Base-by-base conservation (phyloP, 2,329 filamentous ascomycete genomes). In the Aschersonia sp. region DNA sequence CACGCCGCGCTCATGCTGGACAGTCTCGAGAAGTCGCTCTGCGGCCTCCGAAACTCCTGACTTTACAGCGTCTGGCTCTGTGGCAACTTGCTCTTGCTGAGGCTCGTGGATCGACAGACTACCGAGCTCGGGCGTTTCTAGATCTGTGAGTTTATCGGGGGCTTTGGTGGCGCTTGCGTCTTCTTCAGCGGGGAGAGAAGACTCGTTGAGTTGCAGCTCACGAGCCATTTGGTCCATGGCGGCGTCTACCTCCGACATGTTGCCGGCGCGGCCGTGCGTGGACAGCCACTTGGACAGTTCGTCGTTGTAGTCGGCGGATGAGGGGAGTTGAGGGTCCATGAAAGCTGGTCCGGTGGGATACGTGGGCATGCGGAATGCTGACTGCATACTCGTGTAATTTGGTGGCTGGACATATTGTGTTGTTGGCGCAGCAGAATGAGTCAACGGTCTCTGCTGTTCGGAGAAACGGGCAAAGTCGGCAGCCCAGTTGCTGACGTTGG, bases 271-370 rank as follows among this genome's bases (percentile, higher is more conserved):
- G 28, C 61, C 58, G 43, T 71, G 62, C 10, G 48, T 56, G 0
- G 62, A 59, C 61, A 70, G 65, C 68, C 68, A 71, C 30, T 56
- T 58, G 5, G 60, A 58, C 61, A 71, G 66, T 42, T 71, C 66
- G 40, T 61, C 52, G 45, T 68, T 61, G 35, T 70, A 68, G n/a
- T 68, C 64, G 10, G 59, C 2, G 20, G 20, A 20, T 20, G 20
- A 20, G 20, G 20, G 20, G 20, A 20, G 20, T 20, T 20, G 20
- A 20, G 20, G 20, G 20, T 20, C 20, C 20, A 20, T 20, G 20
- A 20, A 20, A 2, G 35, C 54, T 58, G 0, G 56, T 53, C 4
- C 57, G 57, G 30, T 30, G 5, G 56, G 58, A 45, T 59, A 64
- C 42, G 12, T 7, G 28, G 62, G 59, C 2, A 56, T 44, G 30